Base-by-base conservation (phyloP, 2,329 filamentous ascomycete species). In the Pyrenochaeta sp. region DNA sequence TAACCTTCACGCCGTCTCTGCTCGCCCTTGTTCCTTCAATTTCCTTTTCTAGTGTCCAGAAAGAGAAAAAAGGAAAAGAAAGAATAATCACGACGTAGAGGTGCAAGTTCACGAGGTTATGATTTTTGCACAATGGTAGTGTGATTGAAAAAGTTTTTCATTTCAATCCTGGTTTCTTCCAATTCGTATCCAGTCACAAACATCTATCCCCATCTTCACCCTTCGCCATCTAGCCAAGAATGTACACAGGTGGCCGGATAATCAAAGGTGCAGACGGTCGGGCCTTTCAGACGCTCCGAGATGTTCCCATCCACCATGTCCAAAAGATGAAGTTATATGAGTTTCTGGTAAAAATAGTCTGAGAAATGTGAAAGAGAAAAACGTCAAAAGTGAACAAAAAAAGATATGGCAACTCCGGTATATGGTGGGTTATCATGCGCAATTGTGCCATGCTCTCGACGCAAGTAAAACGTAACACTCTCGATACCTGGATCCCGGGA, bases 361-460 rank as follows among this genome's bases (percentile, higher is more conserved):
- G 36, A 55, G 23, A 27, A 27, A 27, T 27, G 23, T 27, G 49
- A 45, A 46, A n/a, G 23, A 29, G 49, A 47, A 67, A 65, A 47
- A 60, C 39, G 54, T 49, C 35, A 40, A 7, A 15, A 51, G 48
- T 48, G 50, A 29, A 15, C 43, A 29, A 44, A n/a, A 27, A 45
- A 46, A 41, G 23, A 49, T 45, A 36, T 14, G 49, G 41, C 32
- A 54, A 62, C 58, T 60, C 56, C 56, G 56, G 58, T 55, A 63
- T 51, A 63, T 66, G 58, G 49, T 42, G 50, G 45, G 44, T 56
- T 54, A 54, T 36, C 23, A 11, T n/a, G 46, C 23, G 41, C 44
- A 50, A 36, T 40, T 41, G 51, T 64, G 58, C 57, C 60, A 69
- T 64, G 64, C 71, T 74, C 72, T 75, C 72, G 61, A 75, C 72